phyloP scores from a whole-genome alignment of 208 protist genomes.

The Acanthamoeba divionensis region DNA sequence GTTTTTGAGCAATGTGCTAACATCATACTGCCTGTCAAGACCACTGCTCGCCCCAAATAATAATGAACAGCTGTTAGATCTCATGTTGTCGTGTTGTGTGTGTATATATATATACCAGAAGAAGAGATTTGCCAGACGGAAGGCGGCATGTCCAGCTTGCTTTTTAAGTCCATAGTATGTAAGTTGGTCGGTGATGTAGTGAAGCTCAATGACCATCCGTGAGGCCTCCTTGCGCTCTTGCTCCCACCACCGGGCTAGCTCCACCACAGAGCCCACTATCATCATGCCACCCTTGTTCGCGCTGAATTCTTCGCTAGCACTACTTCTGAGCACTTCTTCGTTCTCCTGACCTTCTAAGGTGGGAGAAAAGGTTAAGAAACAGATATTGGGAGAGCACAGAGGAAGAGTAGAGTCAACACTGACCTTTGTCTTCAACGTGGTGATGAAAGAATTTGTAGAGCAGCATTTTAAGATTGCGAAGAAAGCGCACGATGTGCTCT shows the following conservation, averaged over 20 bases:
- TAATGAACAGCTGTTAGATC: not conserved
- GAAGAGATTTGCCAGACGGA: constrained; percentile 59
- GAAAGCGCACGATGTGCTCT: constrained; percentile 56
- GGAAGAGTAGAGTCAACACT: too few relatives aligned
- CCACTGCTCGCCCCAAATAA: not conserved
- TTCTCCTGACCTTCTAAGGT: too few relatives aligned
- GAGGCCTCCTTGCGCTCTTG: not conserved
- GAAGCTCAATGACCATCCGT: constrained; percentile 52
- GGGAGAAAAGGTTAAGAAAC: too few relatives aligned
- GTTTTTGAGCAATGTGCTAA: not conserved
- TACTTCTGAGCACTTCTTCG: too few relatives aligned
- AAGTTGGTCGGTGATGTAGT: constrained; percentile 67
- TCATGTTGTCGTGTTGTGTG: not conserved
- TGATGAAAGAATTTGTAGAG: too few relatives aligned
- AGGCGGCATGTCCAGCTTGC: constrained; percentile 60
- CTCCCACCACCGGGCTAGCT: not conserved
- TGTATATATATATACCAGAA: constrained; percentile 51
- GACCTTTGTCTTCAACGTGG: too few relatives aligned
- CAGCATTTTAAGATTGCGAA: constrained; percentile 62
- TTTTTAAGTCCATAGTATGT: constrained; percentile 66
- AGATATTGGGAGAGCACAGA: too few relatives aligned
- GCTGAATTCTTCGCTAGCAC: not conserved
- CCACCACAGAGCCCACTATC: not conserved
- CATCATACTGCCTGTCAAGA: constrained; percentile 20
- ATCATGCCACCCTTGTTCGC: not conserved